Evolutionary conservation across 1,284 basidiomycete species (phyloP), one percentile per base, ranked within the genome.

Genomic region (Cryptococcus deneoformans): DNA sequence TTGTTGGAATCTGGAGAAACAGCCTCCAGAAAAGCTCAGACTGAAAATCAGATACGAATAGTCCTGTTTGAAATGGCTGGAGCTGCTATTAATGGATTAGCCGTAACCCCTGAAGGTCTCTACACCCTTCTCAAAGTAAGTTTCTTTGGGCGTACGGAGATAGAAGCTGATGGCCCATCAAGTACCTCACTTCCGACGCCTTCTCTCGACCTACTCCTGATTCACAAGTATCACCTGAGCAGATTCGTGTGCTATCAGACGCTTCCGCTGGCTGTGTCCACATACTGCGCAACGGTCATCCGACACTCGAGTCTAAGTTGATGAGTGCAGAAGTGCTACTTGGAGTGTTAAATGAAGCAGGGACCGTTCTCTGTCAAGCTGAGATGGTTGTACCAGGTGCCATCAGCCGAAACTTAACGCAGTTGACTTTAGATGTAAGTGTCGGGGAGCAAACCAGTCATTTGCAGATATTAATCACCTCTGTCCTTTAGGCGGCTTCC

Each of bases 231-330:
- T 12, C 20, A 9, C 8, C 46, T 9, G 46, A 47, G 34, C 53
- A 55, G 12, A 35, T 16, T 36, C 45, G 59, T 8, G 50, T 66
- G 1, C 51, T 69, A 2, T 45, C 61, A 2, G 64, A 68, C 2
- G 65, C 63, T 1, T 65, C 63, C 1, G 29, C 53, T 0, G 71
- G 69, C 0, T 70, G 70, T 50, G 38, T 65, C 0, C 36, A 57
- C 5, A 59, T 75, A 34, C 59, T 75, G 1, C 49, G 65, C 9
- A 65, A 69, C 2, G 51, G 48, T 0, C 73, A 73, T 56, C 66
- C 66, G 0, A 61, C 67, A 0, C 44, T 67, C 1, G 24, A 40
- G 6, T 10, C 36, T 6, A 49, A 46, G 8, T 8, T 43, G 0
- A 47, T 48, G 20, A 65, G 67, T 29, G 50, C 67, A 2, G 64